These are phyloP conservation scores for Backusella morwellensis DNA, from an alignment of 192 early-diverging fungal genomes.

Conservation along the genomic window DNA sequence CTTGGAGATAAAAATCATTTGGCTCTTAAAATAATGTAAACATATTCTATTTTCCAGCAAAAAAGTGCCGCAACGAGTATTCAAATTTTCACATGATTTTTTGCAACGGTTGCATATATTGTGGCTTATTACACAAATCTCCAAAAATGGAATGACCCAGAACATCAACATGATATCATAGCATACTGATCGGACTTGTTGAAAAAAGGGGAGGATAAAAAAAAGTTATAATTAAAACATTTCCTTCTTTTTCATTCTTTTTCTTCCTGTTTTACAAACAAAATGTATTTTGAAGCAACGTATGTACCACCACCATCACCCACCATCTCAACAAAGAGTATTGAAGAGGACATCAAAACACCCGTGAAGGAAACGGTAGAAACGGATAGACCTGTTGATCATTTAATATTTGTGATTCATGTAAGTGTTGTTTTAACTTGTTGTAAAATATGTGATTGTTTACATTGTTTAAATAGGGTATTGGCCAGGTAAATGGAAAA, in stretches of 20 bases:
- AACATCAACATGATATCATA: not conserved
- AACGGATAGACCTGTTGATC: constrained; percentile 27
- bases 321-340: not conserved
- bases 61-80: no score
- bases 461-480: constrained; percentile 21
- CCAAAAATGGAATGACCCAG: not conserved
- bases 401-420: constrained; percentile 40
- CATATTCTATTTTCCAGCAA: no score
- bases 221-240: not conserved
- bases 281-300: constrained; percentile 34
- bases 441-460: not conserved
- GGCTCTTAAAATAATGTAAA: no score
- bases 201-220: not conserved
- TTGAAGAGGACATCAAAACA: not conserved
- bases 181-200: not conserved
- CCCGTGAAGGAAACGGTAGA: not conserved
- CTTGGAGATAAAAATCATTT: no score
- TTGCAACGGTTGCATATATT: not conserved
- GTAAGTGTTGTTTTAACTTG: constrained; percentile 4
- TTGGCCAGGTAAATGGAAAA: constrained; percentile 28
- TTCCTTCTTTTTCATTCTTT: not conserved
- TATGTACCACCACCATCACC: constrained; percentile 30
- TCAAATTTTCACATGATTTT: not conserved
- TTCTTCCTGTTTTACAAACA: not conserved
- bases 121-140: not conserved